phyloP scores from a whole-genome alignment of 345 rosid species.

The Euphorbia tirucalli region DNA sequence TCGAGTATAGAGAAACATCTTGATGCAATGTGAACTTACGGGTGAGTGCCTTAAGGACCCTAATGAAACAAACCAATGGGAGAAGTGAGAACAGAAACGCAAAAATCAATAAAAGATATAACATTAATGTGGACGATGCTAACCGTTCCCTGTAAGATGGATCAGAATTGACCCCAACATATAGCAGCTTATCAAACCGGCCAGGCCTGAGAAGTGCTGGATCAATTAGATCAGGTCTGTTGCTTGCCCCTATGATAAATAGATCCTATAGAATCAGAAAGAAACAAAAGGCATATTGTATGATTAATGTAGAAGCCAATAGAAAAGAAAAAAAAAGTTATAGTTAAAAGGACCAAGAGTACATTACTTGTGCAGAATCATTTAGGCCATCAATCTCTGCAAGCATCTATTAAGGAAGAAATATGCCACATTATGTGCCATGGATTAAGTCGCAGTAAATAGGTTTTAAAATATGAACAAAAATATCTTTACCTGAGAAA shows the following conservation, averaged over 20 bases:
- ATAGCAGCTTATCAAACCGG: constrained; percentile 89
- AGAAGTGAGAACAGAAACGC: constrained; percentile 4
- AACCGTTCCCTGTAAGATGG: constrained; percentile 87
- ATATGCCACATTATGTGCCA: constrained; percentile 14
- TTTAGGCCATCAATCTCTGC: constrained; percentile 97
- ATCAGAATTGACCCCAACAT: constrained; percentile 90
- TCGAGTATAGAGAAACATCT: constrained; percentile 72
- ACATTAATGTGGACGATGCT: constrained; percentile 14
- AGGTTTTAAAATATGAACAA: constrained; percentile 1
- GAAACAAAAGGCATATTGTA: not conserved
- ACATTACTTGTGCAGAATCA: constrained; percentile 70
- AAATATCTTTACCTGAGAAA: constrained; percentile 68
- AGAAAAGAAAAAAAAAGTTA: not conserved
- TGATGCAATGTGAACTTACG: constrained; percentile 78
- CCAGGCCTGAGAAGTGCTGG: constrained; percentile 97
- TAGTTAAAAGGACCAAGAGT: not conserved
- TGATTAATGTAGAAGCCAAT: constrained; percentile 15
- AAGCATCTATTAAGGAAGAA: constrained; percentile 61
- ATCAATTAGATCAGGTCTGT: constrained; percentile 94
- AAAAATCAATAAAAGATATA: not conserved
- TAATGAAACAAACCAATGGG: constrained; percentile 25
- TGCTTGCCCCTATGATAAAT: constrained; percentile 97
- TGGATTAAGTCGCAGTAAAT: not conserved
- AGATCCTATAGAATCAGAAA: constrained; percentile 49
- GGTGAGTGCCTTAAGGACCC: constrained; percentile 96